Conservation (phyloP, 2,329 filamentous ascomycete species). For the Claviceps fusiformis region DNA sequence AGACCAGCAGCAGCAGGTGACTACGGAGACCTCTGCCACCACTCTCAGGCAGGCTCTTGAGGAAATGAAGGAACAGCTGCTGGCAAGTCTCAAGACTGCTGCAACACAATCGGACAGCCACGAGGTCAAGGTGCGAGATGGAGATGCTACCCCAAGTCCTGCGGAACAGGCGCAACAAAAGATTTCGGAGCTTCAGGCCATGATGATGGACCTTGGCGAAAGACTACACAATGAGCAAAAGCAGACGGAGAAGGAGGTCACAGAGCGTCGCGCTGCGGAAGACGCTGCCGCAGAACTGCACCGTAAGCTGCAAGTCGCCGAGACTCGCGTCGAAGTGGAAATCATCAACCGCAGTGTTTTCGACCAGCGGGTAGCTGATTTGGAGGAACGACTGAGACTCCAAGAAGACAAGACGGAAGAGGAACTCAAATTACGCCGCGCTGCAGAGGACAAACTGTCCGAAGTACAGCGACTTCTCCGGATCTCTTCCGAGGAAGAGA, state of each 20-base stretch:
- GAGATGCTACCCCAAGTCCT: constrained; percentile 29
- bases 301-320: constrained; percentile 41
- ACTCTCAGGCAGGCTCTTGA: constrained; percentile 53
- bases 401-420: constrained; percentile 51
- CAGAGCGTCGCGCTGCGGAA: constrained; percentile 36
- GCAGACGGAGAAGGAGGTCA: constrained; percentile 34
- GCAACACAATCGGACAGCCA: constrained; percentile 19
- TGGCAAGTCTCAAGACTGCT: constrained; percentile 8
- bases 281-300: constrained; percentile 39
- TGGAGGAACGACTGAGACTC: constrained; percentile 53
- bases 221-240: constrained; percentile 34
- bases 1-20: constrained; percentile 7
- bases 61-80: constrained; percentile 41
- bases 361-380: constrained; percentile 49
- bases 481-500: constrained; percentile 59
- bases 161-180: constrained; percentile 40
- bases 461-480: constrained; percentile 59
- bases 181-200: constrained; percentile 44
- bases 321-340: constrained; percentile 46
- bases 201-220: constrained; percentile 46
- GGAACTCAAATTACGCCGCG: constrained; percentile 48
- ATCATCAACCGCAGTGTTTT: constrained; percentile 46
- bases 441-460: constrained; percentile 57
- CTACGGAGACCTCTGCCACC: constrained; percentile 30
- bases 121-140: constrained; percentile 47